Percentiles rank a stretch among this genome's conserved stretches.
Evolutionary conservation across 176 grass and related monocot genomes (phyloP).

Genomic region (Aegilops umbellulata): DNA sequence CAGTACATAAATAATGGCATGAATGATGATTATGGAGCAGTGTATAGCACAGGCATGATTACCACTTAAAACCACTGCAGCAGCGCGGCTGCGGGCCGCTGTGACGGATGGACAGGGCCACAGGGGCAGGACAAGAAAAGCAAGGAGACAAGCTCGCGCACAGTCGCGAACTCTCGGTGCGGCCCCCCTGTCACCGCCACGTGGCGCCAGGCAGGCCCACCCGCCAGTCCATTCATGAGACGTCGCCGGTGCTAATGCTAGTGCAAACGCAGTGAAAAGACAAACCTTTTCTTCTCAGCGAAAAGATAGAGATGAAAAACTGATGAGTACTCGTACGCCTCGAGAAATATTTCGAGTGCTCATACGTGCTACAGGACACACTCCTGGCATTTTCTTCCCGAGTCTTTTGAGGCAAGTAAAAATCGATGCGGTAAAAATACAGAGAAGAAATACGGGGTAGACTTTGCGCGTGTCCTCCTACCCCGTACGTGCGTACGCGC

Average conservation of each 20-base stretch:
- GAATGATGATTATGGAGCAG: too few relatives aligned
- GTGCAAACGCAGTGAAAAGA: not conserved
- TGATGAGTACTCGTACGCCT: not conserved
- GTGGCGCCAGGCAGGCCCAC: too few relatives aligned
- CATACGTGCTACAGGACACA: not conserved
- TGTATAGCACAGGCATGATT: not conserved
- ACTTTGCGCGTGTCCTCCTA: too few relatives aligned
- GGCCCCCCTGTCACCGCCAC: too few relatives aligned
- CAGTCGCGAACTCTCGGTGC: slow-evolving; percentile 3
- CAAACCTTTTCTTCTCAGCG: not conserved
- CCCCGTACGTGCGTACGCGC: not conserved
- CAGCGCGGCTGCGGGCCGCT: too few relatives aligned
- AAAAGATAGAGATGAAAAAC: not conserved
- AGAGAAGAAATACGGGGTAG: not conserved
- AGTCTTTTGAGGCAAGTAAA: not conserved
- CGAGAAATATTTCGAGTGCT: not conserved
- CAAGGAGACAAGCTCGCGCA: not conserved
- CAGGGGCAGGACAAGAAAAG: not conserved
- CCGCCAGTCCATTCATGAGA: not conserved
- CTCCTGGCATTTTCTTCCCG: not conserved
- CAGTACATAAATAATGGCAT: too few relatives aligned
- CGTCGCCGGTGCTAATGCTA: not conserved
- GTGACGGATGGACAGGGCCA: not conserved
- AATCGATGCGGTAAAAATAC: slow-evolving; percentile 24
- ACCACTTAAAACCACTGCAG: not conserved